A percentile compares a stretch with the other conserved stretches of the same genome.
These are phyloP conservation scores for Talaromyces sp. DNA, from an alignment of 2,329 filamentous ascomycete genomes.

Conservation along the genomic window DNA sequence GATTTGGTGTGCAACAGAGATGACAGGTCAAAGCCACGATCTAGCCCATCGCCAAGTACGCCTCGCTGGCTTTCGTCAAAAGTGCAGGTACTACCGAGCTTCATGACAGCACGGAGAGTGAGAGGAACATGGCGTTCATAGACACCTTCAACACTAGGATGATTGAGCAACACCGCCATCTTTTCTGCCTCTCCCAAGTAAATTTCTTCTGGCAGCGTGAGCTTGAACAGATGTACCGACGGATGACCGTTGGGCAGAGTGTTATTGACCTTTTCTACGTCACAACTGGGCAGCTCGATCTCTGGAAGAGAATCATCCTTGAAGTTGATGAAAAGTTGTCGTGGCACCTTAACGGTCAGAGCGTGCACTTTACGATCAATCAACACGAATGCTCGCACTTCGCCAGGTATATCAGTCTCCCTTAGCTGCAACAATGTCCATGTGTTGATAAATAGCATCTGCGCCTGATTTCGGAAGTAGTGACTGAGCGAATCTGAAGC, in stretches of 20 bases:
- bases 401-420: constrained; percentile 75
- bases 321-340: constrained; percentile 86
- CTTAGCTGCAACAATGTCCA: constrained; percentile 93
- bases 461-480: constrained; percentile 87
- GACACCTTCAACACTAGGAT: constrained; percentile 91
- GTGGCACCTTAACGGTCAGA: constrained; percentile 82
- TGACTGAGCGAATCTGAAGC: constrained; percentile 60
- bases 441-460: constrained; percentile 81
- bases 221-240: constrained; percentile 88
- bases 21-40: constrained; percentile 85
- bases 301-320: constrained; percentile 84
- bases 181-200: constrained; percentile 83
- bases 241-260: constrained; percentile 92
- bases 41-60: constrained; percentile 85
- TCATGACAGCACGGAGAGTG: constrained; percentile 78
- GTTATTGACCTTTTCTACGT: constrained; percentile 88
- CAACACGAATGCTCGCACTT: constrained; percentile 82
- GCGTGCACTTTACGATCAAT: constrained; percentile 90
- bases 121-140: constrained; percentile 93
- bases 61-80: constrained; percentile 89
- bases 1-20: constrained; percentile 65
- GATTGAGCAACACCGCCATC: constrained; percentile 78
- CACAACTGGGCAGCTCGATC: constrained; percentile 78
- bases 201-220: constrained; percentile 81
- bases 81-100: constrained; percentile 84